Evolutionary conservation across 106 monocot genomes (phyloP).

Genomic region (Acorus calamus): DNA sequence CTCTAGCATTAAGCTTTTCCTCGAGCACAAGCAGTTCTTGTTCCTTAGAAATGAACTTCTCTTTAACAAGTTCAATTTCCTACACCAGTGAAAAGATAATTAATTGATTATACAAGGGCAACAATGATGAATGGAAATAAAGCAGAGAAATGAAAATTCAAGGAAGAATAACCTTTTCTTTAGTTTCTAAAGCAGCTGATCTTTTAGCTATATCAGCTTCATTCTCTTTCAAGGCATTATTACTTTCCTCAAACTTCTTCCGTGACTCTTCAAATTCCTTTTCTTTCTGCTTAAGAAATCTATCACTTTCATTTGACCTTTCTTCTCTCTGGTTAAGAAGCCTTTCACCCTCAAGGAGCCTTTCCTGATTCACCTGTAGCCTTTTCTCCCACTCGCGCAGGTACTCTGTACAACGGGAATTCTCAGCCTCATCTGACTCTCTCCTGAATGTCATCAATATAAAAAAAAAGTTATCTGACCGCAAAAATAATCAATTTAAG

Average conservation of each 20-base stretch:
- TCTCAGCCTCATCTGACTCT: constrained; percentile 45
- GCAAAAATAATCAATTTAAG: too few relatives aligned
- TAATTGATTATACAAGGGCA: too few relatives aligned
- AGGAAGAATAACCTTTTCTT: constrained; percentile 52
- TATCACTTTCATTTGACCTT: constrained; percentile 48
- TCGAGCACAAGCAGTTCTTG: constrained; percentile 37
- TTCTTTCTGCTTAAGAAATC: constrained; percentile 49
- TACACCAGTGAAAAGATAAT: not conserved
- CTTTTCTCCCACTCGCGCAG: constrained; percentile 69
- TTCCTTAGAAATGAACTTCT: constrained; percentile 40
- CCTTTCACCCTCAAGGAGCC: constrained; percentile 73
- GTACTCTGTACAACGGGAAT: constrained; percentile 50
- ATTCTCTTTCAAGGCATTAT: constrained; percentile 45
- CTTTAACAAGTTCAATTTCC: constrained; percentile 35
- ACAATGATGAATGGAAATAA: not conserved
- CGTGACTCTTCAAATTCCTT: constrained; percentile 56
- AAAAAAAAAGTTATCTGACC: too few relatives aligned
- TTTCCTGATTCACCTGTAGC: constrained; percentile 72
- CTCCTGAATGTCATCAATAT: constrained; percentile 22
- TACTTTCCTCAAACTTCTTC: constrained; percentile 26
- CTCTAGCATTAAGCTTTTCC: constrained; percentile 45
- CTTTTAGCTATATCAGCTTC: constrained; percentile 54
- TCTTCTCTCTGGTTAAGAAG: constrained; percentile 76
- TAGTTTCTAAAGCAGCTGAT: constrained; percentile 35
- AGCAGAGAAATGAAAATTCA: not conserved